phyloP scores from a whole-genome alignment of 495 filamentous ascomycete species.

The Hypomontagnella submonticulosa region DNA sequence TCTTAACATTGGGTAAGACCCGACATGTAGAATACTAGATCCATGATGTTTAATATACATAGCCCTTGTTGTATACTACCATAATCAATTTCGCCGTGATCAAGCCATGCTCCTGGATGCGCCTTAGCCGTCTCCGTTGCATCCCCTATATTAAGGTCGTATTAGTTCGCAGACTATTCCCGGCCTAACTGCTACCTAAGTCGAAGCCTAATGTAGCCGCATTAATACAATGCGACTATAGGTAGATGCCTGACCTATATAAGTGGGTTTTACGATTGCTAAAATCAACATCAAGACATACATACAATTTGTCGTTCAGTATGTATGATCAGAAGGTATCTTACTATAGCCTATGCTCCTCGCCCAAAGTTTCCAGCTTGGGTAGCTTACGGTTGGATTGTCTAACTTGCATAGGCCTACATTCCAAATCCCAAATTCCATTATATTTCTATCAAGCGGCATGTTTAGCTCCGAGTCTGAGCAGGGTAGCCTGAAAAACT shows the following conservation, averaged over 20 bases:
- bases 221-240: slow-evolving; percentile 3
- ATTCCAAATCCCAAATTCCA: no score
- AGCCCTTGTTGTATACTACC: slow-evolving; percentile 27
- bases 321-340: neutral
- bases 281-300: slow-evolving; percentile 13
- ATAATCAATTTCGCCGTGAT: slow-evolving; percentile 38
- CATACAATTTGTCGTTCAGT: neutral
- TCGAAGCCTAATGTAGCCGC: slow-evolving; percentile 12
- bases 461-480: neutral
- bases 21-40: neutral
- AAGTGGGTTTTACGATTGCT: slow-evolving; percentile 20
- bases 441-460: no score
- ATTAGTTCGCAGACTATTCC: slow-evolving; percentile 32
- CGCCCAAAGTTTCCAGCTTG: no score
- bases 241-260: slow-evolving; percentile 15
- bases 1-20: slow-evolving; percentile 14
- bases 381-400: no score
- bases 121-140: slow-evolving; percentile 27
- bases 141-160: slow-evolving; percentile 35
- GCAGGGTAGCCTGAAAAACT: no score
- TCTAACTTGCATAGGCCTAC: no score
- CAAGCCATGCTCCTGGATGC: slow-evolving; percentile 32
- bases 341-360: neutral
- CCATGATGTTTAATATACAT: slow-evolving; percentile 6
- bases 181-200: slow-evolving; percentile 27